Base-by-base conservation (phyloP, 805 yeast species). In the Candida fluviatilis region DNA sequence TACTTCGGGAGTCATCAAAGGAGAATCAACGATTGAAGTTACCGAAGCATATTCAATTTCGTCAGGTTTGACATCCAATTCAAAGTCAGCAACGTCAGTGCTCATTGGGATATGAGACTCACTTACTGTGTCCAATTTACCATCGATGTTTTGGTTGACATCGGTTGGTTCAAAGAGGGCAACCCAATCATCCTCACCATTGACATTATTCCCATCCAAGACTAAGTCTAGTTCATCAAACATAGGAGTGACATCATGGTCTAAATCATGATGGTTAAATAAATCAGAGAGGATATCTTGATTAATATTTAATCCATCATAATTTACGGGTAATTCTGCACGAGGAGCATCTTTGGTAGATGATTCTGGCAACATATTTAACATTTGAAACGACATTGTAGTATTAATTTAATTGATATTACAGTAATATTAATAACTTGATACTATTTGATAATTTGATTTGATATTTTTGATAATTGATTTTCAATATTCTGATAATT, bases 171-270 rank as follows among this genome's bases (percentile, higher is more conserved):
- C 65, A 54, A 83, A 81, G 41, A 83, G 66, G 11, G 88, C 75
- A 31, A 73, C 76, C 87, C 88, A 81, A 48, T 73, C 73, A 26
- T 74, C 70, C 42, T 64, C 66, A 37, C 57, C 49, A 56, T 62
- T 60, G 38, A 55, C 64, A 48, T 60, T 58, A 34, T 56, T 51
- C 37, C 70, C 69, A 40, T 66, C 71, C 38, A 66, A 54, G 37
- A 65, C 60, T 38, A 64, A 65, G 45, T 67, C 75, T 42, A 60
- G 52, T 39, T 78, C 78, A 51, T 78, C 83, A 49, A 81, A 81
- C 75, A 80, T 75, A 40, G 85, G 82, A 50, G 80, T 67, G 36
- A 60, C 55, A 47, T 72, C 76, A 27, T 17, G 17, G 38, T 39
- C 54, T 26, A 26, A 26, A 17, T 31, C 34, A 19, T 31, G 34